phyloP scores from a whole-genome alignment of 805 yeast genomes.

The Scheffersomyces coipomensis region DNA sequence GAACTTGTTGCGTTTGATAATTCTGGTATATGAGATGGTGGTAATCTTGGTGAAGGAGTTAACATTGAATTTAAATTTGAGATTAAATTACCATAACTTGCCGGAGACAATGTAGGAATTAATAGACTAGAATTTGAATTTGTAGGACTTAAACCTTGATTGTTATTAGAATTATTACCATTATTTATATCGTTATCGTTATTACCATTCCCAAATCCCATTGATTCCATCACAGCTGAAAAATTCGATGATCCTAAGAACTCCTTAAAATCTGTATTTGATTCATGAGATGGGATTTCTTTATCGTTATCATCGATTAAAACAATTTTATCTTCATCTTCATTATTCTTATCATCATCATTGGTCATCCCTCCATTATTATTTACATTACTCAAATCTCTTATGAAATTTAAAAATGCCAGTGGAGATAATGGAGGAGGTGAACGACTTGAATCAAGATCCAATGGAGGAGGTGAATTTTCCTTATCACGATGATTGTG shows the following conservation, averaged over 20 bases:
- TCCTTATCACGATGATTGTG: background rate
- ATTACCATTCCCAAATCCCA: background rate
- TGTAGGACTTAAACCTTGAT: background rate
- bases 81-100: constrained; percentile 5
- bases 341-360: constrained; percentile 5
- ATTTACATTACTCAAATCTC: constrained; percentile 15
- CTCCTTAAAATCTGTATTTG: background rate
- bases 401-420: constrained; percentile 22
- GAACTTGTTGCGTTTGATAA: constrained; percentile 32
- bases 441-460: background rate
- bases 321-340: background rate
- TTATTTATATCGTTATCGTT: background rate
- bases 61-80: constrained; percentile 18
- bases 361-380: background rate
- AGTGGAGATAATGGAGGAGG: constrained; percentile 16
- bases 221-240: constrained; percentile 3
- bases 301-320: background rate
- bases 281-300: background rate
- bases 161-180: background rate
- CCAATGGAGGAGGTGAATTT: background rate
- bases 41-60: constrained; percentile 24
- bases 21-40: constrained; percentile 20
- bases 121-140: background rate
- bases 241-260: constrained; percentile 3
- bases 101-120: background rate